phyloP scores from a whole-genome alignment of 192 early-diverging fungal species.

The Hyaloraphidium curvatum region DNA sequence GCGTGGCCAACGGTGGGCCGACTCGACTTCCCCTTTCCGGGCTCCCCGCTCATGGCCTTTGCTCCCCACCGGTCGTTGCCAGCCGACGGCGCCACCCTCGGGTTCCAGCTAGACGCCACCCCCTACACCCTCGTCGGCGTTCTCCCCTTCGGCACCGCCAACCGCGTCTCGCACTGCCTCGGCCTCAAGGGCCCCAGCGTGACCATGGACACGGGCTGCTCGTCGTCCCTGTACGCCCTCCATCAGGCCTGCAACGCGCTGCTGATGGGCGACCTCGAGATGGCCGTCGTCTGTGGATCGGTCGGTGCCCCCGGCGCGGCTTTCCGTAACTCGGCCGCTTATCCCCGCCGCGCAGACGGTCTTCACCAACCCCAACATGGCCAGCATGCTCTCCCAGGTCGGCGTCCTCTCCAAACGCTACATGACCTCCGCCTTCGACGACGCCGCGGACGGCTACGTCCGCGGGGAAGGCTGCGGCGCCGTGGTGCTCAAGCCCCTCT shows the following conservation, averaged over 20 bases:
- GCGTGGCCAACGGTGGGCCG: not conserved
- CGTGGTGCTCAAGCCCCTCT: slow-evolving; percentile 14
- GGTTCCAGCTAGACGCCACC: not conserved
- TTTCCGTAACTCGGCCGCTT: not conserved
- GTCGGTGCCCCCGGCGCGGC: too few relatives aligned
- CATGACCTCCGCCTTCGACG: slow-evolving; percentile 12
- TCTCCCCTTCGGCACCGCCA: not conserved
- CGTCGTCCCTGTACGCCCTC: not conserved
- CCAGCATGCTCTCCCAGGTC: slow-evolving; percentile 5
- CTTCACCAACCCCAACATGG: not conserved
- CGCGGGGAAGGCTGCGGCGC: slow-evolving; percentile 15
- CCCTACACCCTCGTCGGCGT: not conserved
- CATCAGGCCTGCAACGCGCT: slow-evolving; percentile 2
- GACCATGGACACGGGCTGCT: not conserved
- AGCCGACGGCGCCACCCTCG: slow-evolving; percentile 1
- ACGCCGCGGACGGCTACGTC: slow-evolving; percentile 19
- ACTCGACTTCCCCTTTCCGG: too few relatives aligned
- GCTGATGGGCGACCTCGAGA: not conserved
- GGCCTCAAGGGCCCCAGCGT: not conserved
- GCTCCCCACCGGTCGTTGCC: too few relatives aligned
- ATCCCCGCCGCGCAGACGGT: not conserved
- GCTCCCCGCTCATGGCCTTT: too few relatives aligned
- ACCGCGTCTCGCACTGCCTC: not conserved
- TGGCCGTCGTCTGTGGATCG: not conserved
- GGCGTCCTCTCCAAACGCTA: slow-evolving; percentile 15